Evolutionary conservation across 495 filamentous ascomycete genomes (phyloP), one percentile per base, ranked within the genome.

Genomic region (Viridothelium virens): DNA sequence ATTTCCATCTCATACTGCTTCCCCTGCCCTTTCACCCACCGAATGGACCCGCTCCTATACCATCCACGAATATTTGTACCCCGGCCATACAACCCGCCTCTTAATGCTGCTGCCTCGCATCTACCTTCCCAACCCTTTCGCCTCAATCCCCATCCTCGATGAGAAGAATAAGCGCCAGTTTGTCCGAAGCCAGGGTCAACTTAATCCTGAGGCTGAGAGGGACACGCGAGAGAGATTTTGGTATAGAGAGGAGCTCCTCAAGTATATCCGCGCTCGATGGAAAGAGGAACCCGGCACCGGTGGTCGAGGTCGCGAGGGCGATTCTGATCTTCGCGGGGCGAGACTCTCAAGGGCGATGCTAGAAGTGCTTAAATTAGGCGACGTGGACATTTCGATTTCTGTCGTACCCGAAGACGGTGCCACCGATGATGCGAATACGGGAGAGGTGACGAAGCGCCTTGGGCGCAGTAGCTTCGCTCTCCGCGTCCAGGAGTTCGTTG

Each of bases 211-310:
- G 66, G 84, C 82, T 34, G 92, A 97, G 76, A 84, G 87, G 41
- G 84, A 87, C 6, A 87, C 82, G 50, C 83, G 92, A 47, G 91
- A 96, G 77, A 86, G 87, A 1, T 96, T 96, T 75, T 96, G 92
- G 92, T 96, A 91, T 77, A 84, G 92, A 6, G 89, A 95, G 72
- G 88, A 87, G 72, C 81, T 97, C 1, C 81, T 97, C 10, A 88
- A 89, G 66, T 79, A 81, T 31, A 74, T 96, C 2, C 77, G 77
- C 3, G 92, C 86, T 2, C 81, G 79, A 2, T 97, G 92, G 92
- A 83, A 79, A 39, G 88, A 91, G 36, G 68, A 81, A 31, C 76
- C 80, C 0, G 83, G 83, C 0, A 59, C 18, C 11, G 53, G 53
- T 31, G 53, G 53, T 5, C 7, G 53, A 11, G 75, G 78, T 1